These are phyloP conservation scores for Schizothecium vesticola DNA, from an alignment of 495 filamentous ascomycete species.

Conservation along the genomic window DNA sequence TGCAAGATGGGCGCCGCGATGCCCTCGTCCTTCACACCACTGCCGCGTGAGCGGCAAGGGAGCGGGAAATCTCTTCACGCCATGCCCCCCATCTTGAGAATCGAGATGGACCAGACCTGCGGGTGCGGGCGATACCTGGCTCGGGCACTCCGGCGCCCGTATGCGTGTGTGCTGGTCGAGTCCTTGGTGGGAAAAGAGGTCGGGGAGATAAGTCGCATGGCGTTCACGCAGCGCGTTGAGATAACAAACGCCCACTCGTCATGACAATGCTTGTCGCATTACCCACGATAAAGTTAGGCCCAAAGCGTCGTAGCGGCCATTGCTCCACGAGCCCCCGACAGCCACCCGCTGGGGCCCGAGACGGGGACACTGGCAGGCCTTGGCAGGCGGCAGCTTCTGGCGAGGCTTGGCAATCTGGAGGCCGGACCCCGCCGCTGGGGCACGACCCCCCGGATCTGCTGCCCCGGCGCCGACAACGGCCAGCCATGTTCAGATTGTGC, in stretches of 20 bases:
- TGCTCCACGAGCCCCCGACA: background rate
- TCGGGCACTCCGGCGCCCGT: background rate
- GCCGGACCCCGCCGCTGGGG: background rate
- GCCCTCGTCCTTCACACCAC: background rate
- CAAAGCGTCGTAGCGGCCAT: background rate
- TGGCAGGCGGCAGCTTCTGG: background rate
- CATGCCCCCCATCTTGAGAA: background rate
- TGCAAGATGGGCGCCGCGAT: background rate
- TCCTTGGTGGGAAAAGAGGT: background rate
- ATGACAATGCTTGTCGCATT: background rate
- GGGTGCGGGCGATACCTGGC: background rate
- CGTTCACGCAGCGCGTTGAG: too few species aligned
- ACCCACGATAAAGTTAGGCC: background rate
- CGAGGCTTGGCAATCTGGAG: background rate
- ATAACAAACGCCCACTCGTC: conserved; percentile 6
- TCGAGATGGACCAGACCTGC: too few species aligned
- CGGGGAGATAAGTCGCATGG: too few species aligned
- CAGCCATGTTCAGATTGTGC: background rate
- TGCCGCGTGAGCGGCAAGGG: background rate
- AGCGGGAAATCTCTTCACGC: background rate
- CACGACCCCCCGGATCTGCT: background rate
- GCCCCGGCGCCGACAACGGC: background rate
- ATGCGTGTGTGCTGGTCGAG: background rate
- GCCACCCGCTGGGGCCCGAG: background rate
- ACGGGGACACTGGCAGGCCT: background rate